Conservation (phyloP, 1,284 basidiomycete genomes). For the Chalciporus sp. region DNA sequence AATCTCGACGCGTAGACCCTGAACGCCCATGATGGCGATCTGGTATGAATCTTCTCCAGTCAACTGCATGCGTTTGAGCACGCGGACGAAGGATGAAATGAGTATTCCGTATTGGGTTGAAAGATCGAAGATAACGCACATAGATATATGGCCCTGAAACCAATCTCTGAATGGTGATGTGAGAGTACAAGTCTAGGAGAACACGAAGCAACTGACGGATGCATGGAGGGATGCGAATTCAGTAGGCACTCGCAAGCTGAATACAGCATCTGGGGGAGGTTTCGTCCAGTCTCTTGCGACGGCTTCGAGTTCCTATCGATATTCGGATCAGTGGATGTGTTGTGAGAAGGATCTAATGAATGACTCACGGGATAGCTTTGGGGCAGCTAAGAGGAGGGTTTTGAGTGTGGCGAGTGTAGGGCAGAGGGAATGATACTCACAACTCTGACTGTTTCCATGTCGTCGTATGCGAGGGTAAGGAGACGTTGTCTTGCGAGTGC, state of each 20-base stretch:
- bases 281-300: conserved; percentile 82
- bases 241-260: conserved; percentile 75
- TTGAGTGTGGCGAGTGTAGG: conserved; percentile 5
- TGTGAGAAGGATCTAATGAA: neutral
- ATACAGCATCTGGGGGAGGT: conserved; percentile 73
- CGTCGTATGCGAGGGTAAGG: conserved; percentile 77
- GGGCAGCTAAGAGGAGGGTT: conserved; percentile 53
- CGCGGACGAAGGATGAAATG: conserved; percentile 21
- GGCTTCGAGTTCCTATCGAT: conserved; percentile 69
- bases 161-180: conserved; percentile 53
- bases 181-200: conserved; percentile 7
- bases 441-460: conserved; percentile 81
- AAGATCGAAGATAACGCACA: conserved; percentile 44
- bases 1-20: conserved; percentile 79
- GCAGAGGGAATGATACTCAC: conserved; percentile 41
- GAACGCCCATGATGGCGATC: conserved; percentile 76
- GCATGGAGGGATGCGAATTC: conserved; percentile 81
- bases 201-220: conserved; percentile 50
- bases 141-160: conserved; percentile 79
- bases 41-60: conserved; percentile 82
- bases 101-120: conserved; percentile 16
- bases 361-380: conserved; percentile 55
- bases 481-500: conserved; percentile 69
- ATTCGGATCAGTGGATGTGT: conserved; percentile 1
- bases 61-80: conserved; percentile 46